Evolutionary conservation across 2,329 filamentous ascomycete species (phyloP).

Genomic region (Colletotrichum spinosum): DNA sequence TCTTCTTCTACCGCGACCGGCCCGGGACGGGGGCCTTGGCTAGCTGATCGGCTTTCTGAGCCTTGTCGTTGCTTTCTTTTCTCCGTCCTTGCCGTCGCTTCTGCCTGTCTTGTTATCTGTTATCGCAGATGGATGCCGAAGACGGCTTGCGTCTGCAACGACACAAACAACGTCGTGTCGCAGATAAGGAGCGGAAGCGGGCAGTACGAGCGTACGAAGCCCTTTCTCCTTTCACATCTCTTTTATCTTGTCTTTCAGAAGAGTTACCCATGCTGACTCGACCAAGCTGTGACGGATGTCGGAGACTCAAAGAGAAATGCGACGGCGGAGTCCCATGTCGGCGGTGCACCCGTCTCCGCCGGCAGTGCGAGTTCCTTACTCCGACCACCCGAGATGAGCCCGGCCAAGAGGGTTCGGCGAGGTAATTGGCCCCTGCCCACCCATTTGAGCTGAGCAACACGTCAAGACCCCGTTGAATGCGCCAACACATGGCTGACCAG

Average conservation of each 20-base stretch:
- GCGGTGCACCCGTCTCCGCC: constrained; percentile 61
- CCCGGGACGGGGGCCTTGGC: constrained; percentile 26
- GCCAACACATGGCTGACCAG: constrained; percentile 33
- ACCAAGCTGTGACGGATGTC: constrained; percentile 64
- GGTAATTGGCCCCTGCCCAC: constrained; percentile 4
- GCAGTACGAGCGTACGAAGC: constrained; percentile 42
- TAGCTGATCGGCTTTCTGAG: constrained; percentile 27
- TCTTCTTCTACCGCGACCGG: constrained; percentile 18
- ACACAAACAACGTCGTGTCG: constrained; percentile 40
- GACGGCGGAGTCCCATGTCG: constrained; percentile 66
- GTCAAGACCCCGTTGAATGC: constrained; percentile 9
- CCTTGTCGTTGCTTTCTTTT: constrained; percentile 8
- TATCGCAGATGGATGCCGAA: constrained; percentile 35
- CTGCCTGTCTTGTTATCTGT: background rate
- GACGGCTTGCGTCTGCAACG: constrained; percentile 38
- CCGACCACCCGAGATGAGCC: constrained; percentile 46
- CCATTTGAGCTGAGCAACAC: background rate
- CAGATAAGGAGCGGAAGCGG: constrained; percentile 44
- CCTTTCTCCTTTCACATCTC: background rate
- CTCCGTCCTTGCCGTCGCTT: constrained; percentile 21
- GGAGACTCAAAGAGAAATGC: constrained; percentile 67
- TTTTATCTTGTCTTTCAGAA: background rate
- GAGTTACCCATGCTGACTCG: constrained; percentile 32
- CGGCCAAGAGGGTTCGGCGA: constrained; percentile 27
- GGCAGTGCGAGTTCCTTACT: constrained; percentile 61